Base-by-base conservation (phyloP, 2,329 filamentous ascomycete species). In the Geosmithia flava region DNA sequence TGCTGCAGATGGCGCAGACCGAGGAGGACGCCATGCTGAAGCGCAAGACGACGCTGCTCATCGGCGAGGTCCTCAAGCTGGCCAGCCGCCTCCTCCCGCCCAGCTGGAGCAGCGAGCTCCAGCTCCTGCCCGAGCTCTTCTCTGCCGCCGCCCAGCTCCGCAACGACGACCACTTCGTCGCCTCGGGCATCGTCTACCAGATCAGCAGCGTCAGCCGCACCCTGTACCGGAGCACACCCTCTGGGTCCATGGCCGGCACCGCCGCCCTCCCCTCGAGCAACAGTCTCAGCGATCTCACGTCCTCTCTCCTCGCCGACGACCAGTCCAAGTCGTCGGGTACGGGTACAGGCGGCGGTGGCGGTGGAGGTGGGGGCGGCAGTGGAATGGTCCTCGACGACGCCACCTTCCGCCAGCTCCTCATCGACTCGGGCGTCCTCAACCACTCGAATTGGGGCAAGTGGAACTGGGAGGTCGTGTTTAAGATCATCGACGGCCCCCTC, bases 141-240 rank as follows among this genome's bases (percentile, higher is more conserved):
- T 75, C 83, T 7, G 80, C 83, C 0, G 88, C 90, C 4, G 76
- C 86, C 2, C 76, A 81, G 33, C 87, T 90, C 56, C 71, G 78
- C 20, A 73, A 80, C 19, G 80, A 90, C 29, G 76, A 81, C 20
- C 82, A 87, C 48, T 90, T 90, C 55, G 74, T 85, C 49, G 88
- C 91, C 7, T 90, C 88, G 7, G 83, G 88, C 7, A 94, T 94
- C 17, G 87, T 98, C 13, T 98, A 97, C 59, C 93, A 97, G 61
- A 95, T 98, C 48, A 95, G 95, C 67, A 96, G 91, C 60, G 89
- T 98, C 54, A 98, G 91, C 62, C 81, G 88, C 53, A 97, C 90
- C 0, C 69, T 98, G 15, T 94, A 94, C 60, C 78, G 89, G 49
- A 94, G 87, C 45, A 78, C 80, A 6, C 75, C 76, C 2, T 70